Percentiles rank a stretch among this genome's conserved stretches.
Conservation (phyloP, 371 early-diverging fungal genomes). For the Actinomortierella wolfii region DNA sequence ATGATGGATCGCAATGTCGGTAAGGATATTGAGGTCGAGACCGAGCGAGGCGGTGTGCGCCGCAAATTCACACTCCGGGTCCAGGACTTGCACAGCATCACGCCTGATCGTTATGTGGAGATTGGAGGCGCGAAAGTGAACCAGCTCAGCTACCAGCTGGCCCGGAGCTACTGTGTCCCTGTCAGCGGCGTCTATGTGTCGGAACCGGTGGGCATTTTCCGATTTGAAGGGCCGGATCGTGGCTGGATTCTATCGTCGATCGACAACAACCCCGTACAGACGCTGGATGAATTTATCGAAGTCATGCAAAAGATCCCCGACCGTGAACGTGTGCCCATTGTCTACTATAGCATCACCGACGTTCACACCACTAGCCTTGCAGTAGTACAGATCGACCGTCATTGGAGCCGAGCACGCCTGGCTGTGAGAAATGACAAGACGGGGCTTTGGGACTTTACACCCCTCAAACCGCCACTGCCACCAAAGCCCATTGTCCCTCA, state of each 20-base stretch:
- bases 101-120: constrained; percentile 74
- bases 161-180: constrained; percentile 73
- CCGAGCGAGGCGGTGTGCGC: constrained; percentile 80
- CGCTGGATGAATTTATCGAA: constrained; percentile 75
- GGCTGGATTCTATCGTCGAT: constrained; percentile 81
- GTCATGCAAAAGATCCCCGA: constrained; percentile 80
- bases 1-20: constrained; percentile 79
- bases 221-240: constrained; percentile 77
- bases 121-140: constrained; percentile 87
- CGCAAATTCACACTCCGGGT: constrained; percentile 64
- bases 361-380: constrained; percentile 74
- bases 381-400: constrained; percentile 77
- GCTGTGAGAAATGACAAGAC: constrained; percentile 78
- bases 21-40: constrained; percentile 58
- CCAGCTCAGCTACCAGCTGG: constrained; percentile 87
- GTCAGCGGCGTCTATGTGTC: constrained; percentile 81
- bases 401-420: constrained; percentile 80
- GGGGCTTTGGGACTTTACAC: constrained; percentile 81
- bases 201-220: constrained; percentile 66
- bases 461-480: constrained; percentile 54
- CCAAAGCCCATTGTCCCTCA: constrained; percentile 59
- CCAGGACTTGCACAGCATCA: constrained; percentile 75
- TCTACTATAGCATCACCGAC: constrained; percentile 81
- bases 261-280: constrained; percentile 74
- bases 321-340: constrained; percentile 75